A percentile compares a stretch with the other conserved stretches of the same genome.
These are phyloP conservation scores for Backusella westeae DNA, from an alignment of 192 early-diverging fungal species.

Conservation along the genomic window DNA sequence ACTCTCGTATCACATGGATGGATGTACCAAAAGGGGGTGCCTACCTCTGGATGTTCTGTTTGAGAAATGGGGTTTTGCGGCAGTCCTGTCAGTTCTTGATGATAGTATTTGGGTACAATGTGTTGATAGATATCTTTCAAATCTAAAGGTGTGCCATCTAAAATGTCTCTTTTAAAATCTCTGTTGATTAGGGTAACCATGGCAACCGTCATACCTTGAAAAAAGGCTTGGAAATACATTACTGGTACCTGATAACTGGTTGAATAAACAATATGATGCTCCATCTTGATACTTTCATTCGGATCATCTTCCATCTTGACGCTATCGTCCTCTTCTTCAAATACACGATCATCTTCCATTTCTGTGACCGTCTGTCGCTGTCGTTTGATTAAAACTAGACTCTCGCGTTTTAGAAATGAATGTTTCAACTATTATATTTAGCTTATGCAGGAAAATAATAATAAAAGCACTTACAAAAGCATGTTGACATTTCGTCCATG, in stretches of 20 bases:
- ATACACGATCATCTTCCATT: not conserved
- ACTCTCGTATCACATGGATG: conserved; percentile 64
- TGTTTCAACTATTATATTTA: not conserved
- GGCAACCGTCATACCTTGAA: conserved; percentile 30
- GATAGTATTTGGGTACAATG: conserved; percentile 23
- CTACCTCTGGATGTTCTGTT: conserved; percentile 56
- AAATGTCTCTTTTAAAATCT: too few relatives aligned
- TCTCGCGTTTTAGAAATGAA: not conserved
- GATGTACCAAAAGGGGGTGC: conserved; percentile 54
- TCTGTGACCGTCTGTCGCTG: not conserved
- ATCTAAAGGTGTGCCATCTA: conserved; percentile 37
- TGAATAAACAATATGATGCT: conserved; percentile 62
- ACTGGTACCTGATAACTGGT: conserved; percentile 58
- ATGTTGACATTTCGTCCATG: not conserved
- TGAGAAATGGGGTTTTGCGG: conserved; percentile 12
- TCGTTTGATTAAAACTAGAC: not conserved
- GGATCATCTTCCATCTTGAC: not conserved
- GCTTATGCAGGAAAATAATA: not conserved
- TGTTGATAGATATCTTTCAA: conserved; percentile 45
- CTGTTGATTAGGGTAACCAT: not conserved
- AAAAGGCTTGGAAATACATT: conserved; percentile 57
- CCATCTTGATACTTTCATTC: conserved; percentile 23
- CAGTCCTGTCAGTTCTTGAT: not conserved
- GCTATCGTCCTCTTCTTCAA: conserved; percentile 7
- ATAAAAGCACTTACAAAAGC: not conserved